Conservation (phyloP, 2,329 filamentous ascomycete genomes). For the Capronia coronata region DNA sequence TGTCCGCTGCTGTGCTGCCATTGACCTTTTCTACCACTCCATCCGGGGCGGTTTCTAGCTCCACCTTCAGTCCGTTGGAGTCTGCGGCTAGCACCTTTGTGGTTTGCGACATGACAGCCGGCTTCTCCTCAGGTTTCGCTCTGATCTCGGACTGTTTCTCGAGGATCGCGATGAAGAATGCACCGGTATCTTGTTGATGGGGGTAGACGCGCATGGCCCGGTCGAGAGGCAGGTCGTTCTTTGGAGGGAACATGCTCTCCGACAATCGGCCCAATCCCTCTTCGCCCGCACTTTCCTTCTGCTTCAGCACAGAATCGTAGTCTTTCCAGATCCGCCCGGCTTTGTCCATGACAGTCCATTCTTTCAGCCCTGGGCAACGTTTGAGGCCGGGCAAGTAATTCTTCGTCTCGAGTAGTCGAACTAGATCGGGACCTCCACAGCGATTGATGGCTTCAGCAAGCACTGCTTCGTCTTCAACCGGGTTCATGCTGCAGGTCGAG, state of each 20-base stretch:
- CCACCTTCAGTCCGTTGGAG: conserved; percentile 32
- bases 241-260: conserved; percentile 76
- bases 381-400: conserved; percentile 69
- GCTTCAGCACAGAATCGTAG: conserved; percentile 72
- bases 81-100: conserved; percentile 38
- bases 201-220: conserved; percentile 91
- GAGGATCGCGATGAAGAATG: conserved; percentile 93
- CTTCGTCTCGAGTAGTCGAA: conserved; percentile 78
- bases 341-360: conserved; percentile 91
- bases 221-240: conserved; percentile 66
- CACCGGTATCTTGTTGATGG: conserved; percentile 91
- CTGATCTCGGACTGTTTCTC: conserved; percentile 86
- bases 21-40: conserved; percentile 30
- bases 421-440: conserved; percentile 74
- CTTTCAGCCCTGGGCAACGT: conserved; percentile 66
- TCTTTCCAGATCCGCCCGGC: conserved; percentile 68
- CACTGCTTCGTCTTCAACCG: conserved; percentile 92
- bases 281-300: conserved; percentile 52
- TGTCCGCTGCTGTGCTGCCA: conserved; percentile 34
- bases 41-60: conserved; percentile 25
- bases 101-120: neutral
- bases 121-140: conserved; percentile 59
- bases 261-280: conserved; percentile 61
- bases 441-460: conserved; percentile 80
- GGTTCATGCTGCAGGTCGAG: conserved; percentile 98